Evolutionary conservation across 2,329 filamentous ascomycete species (phyloP).

Genomic region (Colletotrichum orchidophilum): DNA sequence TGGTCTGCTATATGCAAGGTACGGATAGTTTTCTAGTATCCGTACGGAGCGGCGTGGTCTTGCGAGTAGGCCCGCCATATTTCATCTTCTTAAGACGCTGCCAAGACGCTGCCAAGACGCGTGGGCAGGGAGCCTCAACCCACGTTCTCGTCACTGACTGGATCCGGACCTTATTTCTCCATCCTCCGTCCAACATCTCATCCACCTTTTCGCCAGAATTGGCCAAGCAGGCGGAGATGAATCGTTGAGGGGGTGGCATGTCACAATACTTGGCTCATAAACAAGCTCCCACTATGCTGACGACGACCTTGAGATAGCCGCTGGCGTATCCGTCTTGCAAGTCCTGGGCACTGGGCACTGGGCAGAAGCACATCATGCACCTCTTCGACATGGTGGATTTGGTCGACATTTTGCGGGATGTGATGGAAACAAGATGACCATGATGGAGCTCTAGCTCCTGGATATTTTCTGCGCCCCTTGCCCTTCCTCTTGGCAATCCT

Average conservation of each 20-base stretch:
- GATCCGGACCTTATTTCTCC: conserved; percentile 29
- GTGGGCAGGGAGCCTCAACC: conserved; percentile 26
- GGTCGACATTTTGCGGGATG: not conserved
- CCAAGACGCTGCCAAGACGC: conserved; percentile 27
- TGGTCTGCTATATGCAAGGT: too few species aligned
- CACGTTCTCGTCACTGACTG: conserved; percentile 6
- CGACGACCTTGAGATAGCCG: conserved; percentile 14
- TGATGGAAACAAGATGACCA: conserved; percentile 2
- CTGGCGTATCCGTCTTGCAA: not conserved
- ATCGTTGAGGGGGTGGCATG: conserved; percentile 1
- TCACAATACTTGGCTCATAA: conserved; percentile 16
- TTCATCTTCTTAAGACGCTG: conserved; percentile 16
- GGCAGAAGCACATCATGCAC: not conserved
- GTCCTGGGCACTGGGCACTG: too few species aligned
- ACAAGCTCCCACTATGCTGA: conserved; percentile 2
- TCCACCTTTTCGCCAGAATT: not conserved
- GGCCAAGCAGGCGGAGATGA: conserved; percentile 22
- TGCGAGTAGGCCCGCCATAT: not conserved
- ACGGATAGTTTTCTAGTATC: too few species aligned
- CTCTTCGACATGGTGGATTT: not conserved
- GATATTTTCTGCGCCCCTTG: not conserved
- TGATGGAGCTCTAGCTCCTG: conserved; percentile 11
- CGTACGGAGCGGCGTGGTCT: not conserved
- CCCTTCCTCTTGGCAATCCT: not conserved
- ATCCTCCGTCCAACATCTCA: conserved; percentile 2